A percentile compares a stretch with the other conserved stretches of the same genome.
phyloP scores from a whole-genome alignment of 257 asterid genomes.

The Nicotiana noctiflora region DNA sequence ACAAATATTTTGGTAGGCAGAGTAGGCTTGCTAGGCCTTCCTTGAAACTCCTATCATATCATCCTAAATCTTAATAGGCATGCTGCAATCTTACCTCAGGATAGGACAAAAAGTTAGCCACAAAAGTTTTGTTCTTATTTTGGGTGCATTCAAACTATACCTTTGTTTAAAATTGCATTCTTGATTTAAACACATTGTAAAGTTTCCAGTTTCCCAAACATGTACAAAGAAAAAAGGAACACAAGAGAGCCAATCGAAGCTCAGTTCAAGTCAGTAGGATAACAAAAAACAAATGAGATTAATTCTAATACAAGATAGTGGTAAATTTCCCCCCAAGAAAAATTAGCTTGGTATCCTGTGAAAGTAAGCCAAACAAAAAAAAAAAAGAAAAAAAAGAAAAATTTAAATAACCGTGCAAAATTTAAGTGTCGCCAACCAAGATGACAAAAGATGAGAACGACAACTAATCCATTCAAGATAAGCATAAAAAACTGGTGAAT shows the following conservation, averaged over 20 bases:
- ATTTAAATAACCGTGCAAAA: too few species aligned
- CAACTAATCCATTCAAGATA: too few species aligned
- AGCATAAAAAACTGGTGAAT: too few species aligned
- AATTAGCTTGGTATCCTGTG: not conserved
- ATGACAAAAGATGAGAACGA: too few species aligned
- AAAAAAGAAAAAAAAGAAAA: too few species aligned
- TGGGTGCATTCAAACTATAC: not conserved
- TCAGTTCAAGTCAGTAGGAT: not conserved
- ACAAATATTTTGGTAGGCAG: not conserved
- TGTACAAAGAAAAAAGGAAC: not conserved
- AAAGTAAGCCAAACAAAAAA: too few species aligned
- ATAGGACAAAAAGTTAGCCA: not conserved
- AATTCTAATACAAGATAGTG: not conserved
- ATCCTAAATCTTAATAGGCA: not conserved
- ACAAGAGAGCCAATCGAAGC: too few species aligned
- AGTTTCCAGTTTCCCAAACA: too few species aligned
- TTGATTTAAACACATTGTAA: not conserved
- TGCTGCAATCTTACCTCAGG: too few species aligned
- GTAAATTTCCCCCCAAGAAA: not conserved
- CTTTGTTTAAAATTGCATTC: not conserved
- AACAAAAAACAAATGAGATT: not conserved
- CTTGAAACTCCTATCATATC: not conserved
- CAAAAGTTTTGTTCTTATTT: not conserved
- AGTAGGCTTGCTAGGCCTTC: not conserved
- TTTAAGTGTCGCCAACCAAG: too few species aligned